A percentile compares a stretch with the other conserved stretches of the same genome.
phyloP scores from a whole-genome alignment of 371 early-diverging fungal genomes.

The Mucor racemosus region DNA sequence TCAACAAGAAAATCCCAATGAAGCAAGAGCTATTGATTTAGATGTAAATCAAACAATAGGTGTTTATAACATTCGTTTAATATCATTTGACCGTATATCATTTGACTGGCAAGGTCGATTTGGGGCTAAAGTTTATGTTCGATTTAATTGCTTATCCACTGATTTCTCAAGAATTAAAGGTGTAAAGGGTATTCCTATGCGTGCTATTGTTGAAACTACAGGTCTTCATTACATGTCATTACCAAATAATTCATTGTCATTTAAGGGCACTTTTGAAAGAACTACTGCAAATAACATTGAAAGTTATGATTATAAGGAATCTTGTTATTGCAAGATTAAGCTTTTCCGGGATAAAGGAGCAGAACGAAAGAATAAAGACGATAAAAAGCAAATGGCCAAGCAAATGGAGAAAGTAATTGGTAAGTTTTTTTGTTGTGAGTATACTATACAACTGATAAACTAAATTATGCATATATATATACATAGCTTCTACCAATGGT shows the following conservation, averaged over 20 bases:
- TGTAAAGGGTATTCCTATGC: slow-evolving; percentile 83
- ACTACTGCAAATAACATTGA: background rate
- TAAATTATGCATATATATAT: background rate
- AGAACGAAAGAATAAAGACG: slow-evolving; percentile 68
- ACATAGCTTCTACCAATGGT: slow-evolving; percentile 24
- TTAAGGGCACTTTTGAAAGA: slow-evolving; percentile 18
- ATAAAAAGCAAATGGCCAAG: slow-evolving; percentile 61
- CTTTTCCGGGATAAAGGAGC: slow-evolving; percentile 82
- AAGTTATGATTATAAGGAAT: slow-evolving; percentile 48
- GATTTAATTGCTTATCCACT: slow-evolving; percentile 81
- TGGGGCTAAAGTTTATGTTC: slow-evolving; percentile 73
- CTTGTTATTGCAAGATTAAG: slow-evolving; percentile 71
- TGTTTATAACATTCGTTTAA: slow-evolving; percentile 55
- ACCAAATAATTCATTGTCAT: slow-evolving; percentile 3
- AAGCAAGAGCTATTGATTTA: slow-evolving; percentile 71
- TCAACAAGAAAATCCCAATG: slow-evolving; percentile 67
- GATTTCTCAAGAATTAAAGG: slow-evolving; percentile 87
- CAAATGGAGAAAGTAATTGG: slow-evolving; percentile 52
- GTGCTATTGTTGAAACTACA: slow-evolving; percentile 42
- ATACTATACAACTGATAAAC: background rate
- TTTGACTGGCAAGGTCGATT: slow-evolving; percentile 76
- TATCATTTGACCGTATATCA: slow-evolving; percentile 74
- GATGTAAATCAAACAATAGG: slow-evolving; percentile 45
- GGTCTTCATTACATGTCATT: slow-evolving; percentile 3
- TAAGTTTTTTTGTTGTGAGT: background rate